Percentiles rank a stretch among this genome's conserved stretches.
Conservation (phyloP, 73 alveolate species). For the Paramecium caudatum region DNA sequence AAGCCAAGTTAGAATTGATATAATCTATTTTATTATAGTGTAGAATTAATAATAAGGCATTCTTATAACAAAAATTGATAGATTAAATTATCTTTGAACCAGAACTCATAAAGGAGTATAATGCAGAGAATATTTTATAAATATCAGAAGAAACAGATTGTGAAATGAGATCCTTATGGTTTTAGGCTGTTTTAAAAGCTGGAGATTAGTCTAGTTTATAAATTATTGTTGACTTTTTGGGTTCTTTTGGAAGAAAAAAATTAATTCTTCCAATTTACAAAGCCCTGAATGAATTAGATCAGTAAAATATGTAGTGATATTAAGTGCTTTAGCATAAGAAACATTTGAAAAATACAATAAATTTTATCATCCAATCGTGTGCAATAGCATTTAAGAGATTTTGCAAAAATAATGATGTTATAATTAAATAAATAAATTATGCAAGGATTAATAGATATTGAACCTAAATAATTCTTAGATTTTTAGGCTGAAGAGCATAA, state of each 20-base stretch:
- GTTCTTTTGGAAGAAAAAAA: neutral
- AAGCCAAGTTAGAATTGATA: too few relatives aligned
- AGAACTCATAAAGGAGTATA: too few relatives aligned
- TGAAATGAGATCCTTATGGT: neutral
- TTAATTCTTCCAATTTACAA: neutral
- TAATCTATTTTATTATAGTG: too few relatives aligned
- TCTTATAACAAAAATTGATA: too few relatives aligned
- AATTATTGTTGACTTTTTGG: neutral
- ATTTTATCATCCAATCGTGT: constrained; percentile 18
- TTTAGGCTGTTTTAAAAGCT: neutral
- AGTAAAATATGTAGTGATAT: neutral
- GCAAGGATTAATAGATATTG: constrained; percentile 43
- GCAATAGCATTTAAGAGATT: too few relatives aligned
- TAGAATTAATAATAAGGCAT: too few relatives aligned
- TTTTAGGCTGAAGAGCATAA: neutral
- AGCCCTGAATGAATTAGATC: neutral
- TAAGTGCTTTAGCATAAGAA: neutral
- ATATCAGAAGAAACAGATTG: neutral
- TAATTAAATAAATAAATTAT: neutral
- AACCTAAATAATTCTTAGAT: constrained; percentile 7
- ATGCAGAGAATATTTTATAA: too few relatives aligned
- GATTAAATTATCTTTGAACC: too few relatives aligned
- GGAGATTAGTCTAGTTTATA: neutral
- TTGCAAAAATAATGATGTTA: too few relatives aligned
- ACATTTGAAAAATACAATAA: neutral